Conservation (phyloP, 2,329 filamentous ascomycete species). For the Aspergillus awamori region DNA sequence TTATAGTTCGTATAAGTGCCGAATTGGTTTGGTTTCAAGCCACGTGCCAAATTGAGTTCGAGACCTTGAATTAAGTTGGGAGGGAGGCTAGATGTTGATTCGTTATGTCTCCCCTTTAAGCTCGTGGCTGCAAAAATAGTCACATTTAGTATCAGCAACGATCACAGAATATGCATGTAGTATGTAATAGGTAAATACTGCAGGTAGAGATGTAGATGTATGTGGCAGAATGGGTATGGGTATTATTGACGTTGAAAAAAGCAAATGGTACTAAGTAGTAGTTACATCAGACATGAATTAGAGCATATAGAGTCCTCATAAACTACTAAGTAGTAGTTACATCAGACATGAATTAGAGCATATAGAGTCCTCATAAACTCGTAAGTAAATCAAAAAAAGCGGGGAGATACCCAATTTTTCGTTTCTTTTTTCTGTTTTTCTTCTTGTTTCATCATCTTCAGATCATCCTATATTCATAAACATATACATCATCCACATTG, state of each 20-base stretch:
- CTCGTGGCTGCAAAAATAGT: too few species aligned
- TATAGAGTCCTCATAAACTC: not conserved
- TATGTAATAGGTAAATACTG: too few species aligned
- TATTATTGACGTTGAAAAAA: not conserved
- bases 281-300: not conserved
- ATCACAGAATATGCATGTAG: too few species aligned
- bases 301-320: not conserved
- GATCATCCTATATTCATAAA: not conserved
- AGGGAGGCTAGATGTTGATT: too few species aligned
- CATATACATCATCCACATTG: not conserved
- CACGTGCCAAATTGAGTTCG: not conserved
- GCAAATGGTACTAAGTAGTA: not conserved
- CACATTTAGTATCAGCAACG: too few species aligned
- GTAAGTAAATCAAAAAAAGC: conserved; percentile 4
- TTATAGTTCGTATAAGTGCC: too few species aligned
- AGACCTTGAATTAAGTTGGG: too few species aligned
- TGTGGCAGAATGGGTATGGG: too few species aligned
- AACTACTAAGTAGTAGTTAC: not conserved
- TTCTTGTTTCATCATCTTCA: not conserved
- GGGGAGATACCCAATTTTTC: not conserved
- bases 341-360: not conserved
- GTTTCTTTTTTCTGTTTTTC: conserved; percentile 2
- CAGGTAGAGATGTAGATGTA: too few species aligned
- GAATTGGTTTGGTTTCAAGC: not conserved
- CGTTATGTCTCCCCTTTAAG: too few species aligned